A percentile compares a stretch with the other conserved stretches of the same genome.
These are phyloP conservation scores for Trametes sanguinea DNA, from an alignment of 768 basidiomycete species.

Conservation along the genomic window DNA sequence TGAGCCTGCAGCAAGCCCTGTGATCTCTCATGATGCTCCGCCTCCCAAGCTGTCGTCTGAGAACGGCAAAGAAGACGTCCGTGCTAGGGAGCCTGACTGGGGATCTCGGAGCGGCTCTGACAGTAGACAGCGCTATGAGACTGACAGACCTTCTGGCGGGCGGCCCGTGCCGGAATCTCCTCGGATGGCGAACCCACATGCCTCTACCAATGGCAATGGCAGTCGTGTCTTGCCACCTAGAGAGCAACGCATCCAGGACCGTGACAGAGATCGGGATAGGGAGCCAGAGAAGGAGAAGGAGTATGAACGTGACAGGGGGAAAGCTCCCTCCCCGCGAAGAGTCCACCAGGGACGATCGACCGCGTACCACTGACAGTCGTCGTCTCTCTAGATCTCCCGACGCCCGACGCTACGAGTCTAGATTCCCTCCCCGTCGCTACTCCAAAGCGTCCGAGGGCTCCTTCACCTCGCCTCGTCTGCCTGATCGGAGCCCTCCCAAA, in stretches of 20 bases:
- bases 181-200: neutral
- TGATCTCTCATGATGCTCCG: conserved; percentile 34
- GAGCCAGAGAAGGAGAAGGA: conserved; percentile 38
- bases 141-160: conserved; percentile 9
- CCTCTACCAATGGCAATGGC: neutral
- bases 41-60: conserved; percentile 27
- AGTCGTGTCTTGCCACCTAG: conserved; percentile 4
- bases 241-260: conserved; percentile 28
- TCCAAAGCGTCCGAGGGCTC: conserved; percentile 31
- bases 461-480: conserved; percentile 30
- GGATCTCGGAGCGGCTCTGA: conserved; percentile 25
- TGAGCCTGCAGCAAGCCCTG: neutral
- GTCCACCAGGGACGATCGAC: conserved; percentile 40
- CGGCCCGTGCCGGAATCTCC: neutral
- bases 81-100: conserved; percentile 31
- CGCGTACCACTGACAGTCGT: conserved; percentile 35
- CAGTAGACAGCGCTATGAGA: conserved; percentile 26
- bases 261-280: conserved; percentile 37
- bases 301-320: conserved; percentile 38
- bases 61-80: conserved; percentile 29
- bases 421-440: conserved; percentile 41
- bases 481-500: conserved; percentile 27
- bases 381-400: conserved; percentile 43
- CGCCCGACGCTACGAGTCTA: conserved; percentile 49
- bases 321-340: conserved; percentile 41